A percentile compares a stretch with the other conserved stretches of the same genome.
Evolutionary conservation across 768 basidiomycete genomes (phyloP).

Genomic region (Pulveroboletus sp.): DNA sequence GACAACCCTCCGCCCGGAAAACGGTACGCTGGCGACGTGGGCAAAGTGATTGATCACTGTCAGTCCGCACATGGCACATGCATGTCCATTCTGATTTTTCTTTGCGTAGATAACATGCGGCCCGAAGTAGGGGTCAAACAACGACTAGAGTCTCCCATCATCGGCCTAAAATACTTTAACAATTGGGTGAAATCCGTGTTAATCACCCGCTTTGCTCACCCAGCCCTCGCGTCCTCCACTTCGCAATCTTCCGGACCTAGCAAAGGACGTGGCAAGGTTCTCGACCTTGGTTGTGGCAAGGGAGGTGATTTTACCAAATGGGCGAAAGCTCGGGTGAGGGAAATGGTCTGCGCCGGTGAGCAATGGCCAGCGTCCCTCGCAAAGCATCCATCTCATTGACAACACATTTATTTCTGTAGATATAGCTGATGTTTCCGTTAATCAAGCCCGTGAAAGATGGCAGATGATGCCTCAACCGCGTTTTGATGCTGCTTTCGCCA

Average conservation of each 20-base stretch:
- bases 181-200: slow-evolving; percentile 99
- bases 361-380: slow-evolving; percentile 10
- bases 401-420: slow-evolving; percentile 44
- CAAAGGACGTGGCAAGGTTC: slow-evolving; percentile 62
- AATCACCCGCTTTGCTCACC: slow-evolving; percentile 84
- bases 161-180: slow-evolving; percentile 96
- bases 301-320: slow-evolving; percentile 97
- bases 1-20: slow-evolving; percentile 43
- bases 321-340: slow-evolving; percentile 77
- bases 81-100: background rate
- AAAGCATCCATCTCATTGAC: background rate
- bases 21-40: slow-evolving; percentile 64
- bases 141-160: slow-evolving; percentile 87
- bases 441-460: slow-evolving; percentile 82
- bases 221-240: slow-evolving; percentile 48
- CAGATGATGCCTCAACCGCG: slow-evolving; percentile 44
- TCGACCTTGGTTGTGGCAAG: slow-evolving; percentile 99
- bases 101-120: slow-evolving; percentile 74
- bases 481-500: slow-evolving; percentile 78
- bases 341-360: slow-evolving; percentile 79
- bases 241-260: slow-evolving; percentile 22
- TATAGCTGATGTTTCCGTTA: slow-evolving; percentile 82
- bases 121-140: slow-evolving; percentile 87
- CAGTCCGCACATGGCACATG: too few species aligned
- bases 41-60: slow-evolving; percentile 77